Evolutionary conservation across 345 rosid genomes (phyloP).

Genomic region (Aurinia saxatilis): DNA sequence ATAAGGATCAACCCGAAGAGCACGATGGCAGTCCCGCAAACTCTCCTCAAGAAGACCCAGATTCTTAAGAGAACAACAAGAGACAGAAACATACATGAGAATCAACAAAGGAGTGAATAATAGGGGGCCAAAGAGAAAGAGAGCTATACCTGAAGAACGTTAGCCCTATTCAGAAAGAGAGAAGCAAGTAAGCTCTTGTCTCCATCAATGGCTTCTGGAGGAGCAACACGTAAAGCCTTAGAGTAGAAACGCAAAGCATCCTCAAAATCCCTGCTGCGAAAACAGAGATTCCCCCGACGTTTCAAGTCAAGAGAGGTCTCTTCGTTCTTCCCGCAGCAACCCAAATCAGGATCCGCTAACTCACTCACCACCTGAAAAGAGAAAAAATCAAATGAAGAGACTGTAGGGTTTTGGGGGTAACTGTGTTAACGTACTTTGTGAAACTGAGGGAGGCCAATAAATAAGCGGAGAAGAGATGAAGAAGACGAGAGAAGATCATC

Average conservation of each 20-base stretch:
- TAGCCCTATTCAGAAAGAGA: constrained; percentile 66
- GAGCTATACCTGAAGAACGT: constrained; percentile 40
- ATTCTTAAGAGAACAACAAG: constrained; percentile 33
- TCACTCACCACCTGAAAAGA: constrained; percentile 39
- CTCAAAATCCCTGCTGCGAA: constrained; percentile 32
- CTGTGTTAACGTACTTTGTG: constrained; percentile 32
- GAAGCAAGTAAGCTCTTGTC: constrained; percentile 65
- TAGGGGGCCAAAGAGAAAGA: not conserved
- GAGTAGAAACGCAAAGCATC: constrained; percentile 55
- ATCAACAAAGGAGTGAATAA: not conserved
- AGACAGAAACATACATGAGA: not conserved
- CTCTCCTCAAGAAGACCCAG: constrained; percentile 47
- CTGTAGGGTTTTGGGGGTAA: not conserved
- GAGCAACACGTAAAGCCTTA: constrained; percentile 78
- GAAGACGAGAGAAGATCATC: constrained; percentile 44
- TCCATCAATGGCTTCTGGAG: constrained; percentile 39
- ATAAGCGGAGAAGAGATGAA: constrained; percentile 46
- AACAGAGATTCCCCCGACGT: constrained; percentile 53
- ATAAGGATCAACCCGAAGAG: constrained; percentile 53
- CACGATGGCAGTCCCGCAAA: constrained; percentile 66
- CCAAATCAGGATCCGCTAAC: constrained; percentile 40
- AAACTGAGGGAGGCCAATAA: constrained; percentile 44
- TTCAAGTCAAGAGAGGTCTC: constrained; percentile 53
- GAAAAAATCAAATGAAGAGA: not conserved
- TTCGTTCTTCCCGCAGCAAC: constrained; percentile 53